Conservation (phyloP, 2,329 filamentous ascomycete species). For the Ciborinia camelliae region DNA sequence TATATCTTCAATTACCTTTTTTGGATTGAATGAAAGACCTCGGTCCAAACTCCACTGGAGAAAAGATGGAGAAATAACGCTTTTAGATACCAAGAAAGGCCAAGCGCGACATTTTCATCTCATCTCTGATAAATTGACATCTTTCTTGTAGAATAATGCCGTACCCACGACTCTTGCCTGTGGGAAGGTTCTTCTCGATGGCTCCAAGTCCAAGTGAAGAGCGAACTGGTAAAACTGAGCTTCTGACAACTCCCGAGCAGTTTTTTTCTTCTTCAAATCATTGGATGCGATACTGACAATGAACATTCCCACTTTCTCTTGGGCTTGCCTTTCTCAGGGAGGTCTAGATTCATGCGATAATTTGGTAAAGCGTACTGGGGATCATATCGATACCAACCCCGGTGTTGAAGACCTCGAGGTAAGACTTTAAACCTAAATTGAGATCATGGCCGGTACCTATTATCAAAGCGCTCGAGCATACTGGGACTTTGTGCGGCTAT, state of each 20-base stretch:
- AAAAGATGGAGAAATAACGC: not conserved
- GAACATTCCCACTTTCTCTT: constrained; percentile 15
- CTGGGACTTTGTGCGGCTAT: too few relatives aligned
- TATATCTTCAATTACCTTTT: not conserved
- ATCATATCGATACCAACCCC: constrained; percentile 23
- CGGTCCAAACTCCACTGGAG: not conserved
- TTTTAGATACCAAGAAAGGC: constrained; percentile 1
- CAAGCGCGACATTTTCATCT: not conserved
- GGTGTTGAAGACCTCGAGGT: constrained; percentile 23
- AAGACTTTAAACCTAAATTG: not conserved
- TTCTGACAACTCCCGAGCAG: constrained; percentile 10
- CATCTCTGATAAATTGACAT: constrained; percentile 10
- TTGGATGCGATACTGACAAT: constrained; percentile 22
- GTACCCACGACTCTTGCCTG: constrained; percentile 17
- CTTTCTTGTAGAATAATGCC: constrained; percentile 21
- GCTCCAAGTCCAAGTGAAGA: constrained; percentile 18
- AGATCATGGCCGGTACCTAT: constrained; percentile 17
- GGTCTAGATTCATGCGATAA: constrained; percentile 17
- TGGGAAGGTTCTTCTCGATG: constrained; percentile 10
- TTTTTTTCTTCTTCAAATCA: constrained; percentile 21
- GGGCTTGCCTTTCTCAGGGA: not conserved
- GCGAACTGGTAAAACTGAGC: not conserved
- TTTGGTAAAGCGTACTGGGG: constrained; percentile 21
- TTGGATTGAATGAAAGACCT: not conserved
- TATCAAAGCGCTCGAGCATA: constrained; percentile 23